Evolutionary conservation across 257 asterid genomes (phyloP).

Genomic region (Gentiana straminea): DNA sequence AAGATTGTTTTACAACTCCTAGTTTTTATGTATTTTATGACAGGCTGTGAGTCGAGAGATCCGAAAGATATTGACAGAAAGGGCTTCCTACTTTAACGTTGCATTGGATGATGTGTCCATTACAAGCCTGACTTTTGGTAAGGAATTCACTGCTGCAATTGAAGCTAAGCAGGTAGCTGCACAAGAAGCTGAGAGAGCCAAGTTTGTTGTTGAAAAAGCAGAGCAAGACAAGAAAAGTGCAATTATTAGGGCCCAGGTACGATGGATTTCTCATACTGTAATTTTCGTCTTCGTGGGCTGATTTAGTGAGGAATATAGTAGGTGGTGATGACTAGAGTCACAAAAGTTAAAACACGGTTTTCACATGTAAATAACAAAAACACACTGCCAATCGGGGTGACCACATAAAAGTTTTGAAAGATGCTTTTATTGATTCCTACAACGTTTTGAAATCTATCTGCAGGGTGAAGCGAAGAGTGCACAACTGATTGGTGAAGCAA

Average conservation of each 20-base stretch:
- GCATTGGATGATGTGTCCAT: slow-evolving; percentile 96
- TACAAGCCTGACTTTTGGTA: slow-evolving; percentile 73
- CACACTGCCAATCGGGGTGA: too few relatives aligned
- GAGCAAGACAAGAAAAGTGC: slow-evolving; percentile 92
- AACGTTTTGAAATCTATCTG: not conserved
- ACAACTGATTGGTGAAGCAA: slow-evolving; percentile 82
- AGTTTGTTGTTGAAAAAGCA: slow-evolving; percentile 85
- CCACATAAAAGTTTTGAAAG: not conserved
- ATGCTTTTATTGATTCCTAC: not conserved
- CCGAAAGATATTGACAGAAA: slow-evolving; percentile 59
- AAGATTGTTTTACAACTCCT: too few relatives aligned
- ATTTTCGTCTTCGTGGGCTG: not conserved
- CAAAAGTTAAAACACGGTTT: too few relatives aligned
- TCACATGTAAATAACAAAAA: too few relatives aligned
- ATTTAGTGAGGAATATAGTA: too few relatives aligned
- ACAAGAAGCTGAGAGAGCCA: slow-evolving; percentile 94
- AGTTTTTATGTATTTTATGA: not conserved
- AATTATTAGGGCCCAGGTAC: slow-evolving; percentile 85
- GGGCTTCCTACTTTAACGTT: slow-evolving; percentile 79
- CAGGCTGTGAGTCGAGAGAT: slow-evolving; percentile 87
- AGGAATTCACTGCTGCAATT: slow-evolving; percentile 84
- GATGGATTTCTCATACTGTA: not conserved
- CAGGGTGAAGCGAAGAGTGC: slow-evolving; percentile 99
- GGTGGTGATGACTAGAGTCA: too few relatives aligned
- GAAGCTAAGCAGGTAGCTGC: slow-evolving; percentile 98